These are phyloP conservation scores for Fusarium devonianum DNA, from an alignment of 2,329 filamentous ascomycete species.

Conservation along the genomic window DNA sequence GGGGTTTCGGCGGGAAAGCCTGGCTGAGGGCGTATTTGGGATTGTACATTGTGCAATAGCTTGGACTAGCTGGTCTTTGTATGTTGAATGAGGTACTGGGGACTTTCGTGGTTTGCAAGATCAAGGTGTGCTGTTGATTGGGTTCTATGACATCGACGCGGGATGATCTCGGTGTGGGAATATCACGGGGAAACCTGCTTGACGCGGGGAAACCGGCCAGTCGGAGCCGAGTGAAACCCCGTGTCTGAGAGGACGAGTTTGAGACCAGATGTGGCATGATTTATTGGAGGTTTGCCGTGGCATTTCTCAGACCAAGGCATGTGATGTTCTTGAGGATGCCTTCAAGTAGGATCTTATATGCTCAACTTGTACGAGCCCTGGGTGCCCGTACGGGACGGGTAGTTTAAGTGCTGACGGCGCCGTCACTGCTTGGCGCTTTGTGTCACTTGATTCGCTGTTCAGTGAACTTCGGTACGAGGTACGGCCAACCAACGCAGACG, in stretches of 20 bases:
- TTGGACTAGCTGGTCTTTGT: too few species aligned
- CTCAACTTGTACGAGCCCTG: background rate
- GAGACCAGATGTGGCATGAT: background rate
- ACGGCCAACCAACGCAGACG: too few species aligned
- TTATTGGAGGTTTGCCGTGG: background rate
- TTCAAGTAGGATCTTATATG: background rate
- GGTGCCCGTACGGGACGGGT: background rate
- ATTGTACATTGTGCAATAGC: slow-evolving; percentile 7
- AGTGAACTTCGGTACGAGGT: too few species aligned
- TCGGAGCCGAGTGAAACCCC: background rate
- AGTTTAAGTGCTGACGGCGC: slow-evolving; percentile 1
- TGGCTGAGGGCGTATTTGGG: slow-evolving; percentile 30
- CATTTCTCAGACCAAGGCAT: background rate
- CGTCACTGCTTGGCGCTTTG: background rate
- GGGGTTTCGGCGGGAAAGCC: slow-evolving; percentile 35
- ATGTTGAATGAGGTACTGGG: too few species aligned
- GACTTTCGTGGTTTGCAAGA: background rate
- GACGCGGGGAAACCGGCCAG: slow-evolving; percentile 23
- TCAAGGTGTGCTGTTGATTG: background rate
- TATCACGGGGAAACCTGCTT: slow-evolving; percentile 6
- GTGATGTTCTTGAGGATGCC: background rate
- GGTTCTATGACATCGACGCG: background rate
- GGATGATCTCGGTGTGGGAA: slow-evolving; percentile 5
- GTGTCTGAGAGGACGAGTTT: background rate
- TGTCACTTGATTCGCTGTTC: background rate